Evolutionary conservation across 306 rosid species (phyloP), one percentile per base, ranked within the genome.

Genomic region (Sindora glabra): DNA sequence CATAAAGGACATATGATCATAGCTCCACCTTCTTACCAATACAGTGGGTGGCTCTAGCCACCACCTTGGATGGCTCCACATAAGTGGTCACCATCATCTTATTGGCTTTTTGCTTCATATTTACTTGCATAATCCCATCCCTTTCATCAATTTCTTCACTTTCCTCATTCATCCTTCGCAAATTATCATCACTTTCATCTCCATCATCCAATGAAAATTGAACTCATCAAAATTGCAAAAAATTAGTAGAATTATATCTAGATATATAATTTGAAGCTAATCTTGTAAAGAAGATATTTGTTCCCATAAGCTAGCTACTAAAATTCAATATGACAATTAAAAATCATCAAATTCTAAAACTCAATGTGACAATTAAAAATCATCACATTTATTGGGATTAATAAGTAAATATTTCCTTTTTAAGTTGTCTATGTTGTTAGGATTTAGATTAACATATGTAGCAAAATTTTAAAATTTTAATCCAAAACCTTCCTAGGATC

Each of bases 1-100:
- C 95, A 78, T 89, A 89, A 0, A 95, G 95, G 1, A 89, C 95
- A n/a, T 89, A 89, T 0, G 95, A 95, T 95, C 95, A 86, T 6
- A 81, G 21, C 74, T 89, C 97, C 5, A 79, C 95, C 72, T 6
- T 89, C 85, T 89, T 89, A 0, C 95, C 95, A 3, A 95, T 89
- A 4, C 97, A 85, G 77, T 83, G 76, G 3, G 79, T 76, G 11
- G 86, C 81, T 2, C 95, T 77, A 0, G 81, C 25, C 27, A 89
- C 77, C 16, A 89, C 95, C 76, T 79, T 89, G 0, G 77, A 14
- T 0, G 95, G 89, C 0, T 89, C 89, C 3, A 83, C 89, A 41
- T 86, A 86, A 0, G 91, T 91, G 0, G 59, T 16, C 45, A 89
- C 97, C 0, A 95, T 89, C 0, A 86, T 80, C 62, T 89, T 89